Conservation (phyloP, 768 basidiomycete genomes). For the Macrolepiota fuliginosa region DNA sequence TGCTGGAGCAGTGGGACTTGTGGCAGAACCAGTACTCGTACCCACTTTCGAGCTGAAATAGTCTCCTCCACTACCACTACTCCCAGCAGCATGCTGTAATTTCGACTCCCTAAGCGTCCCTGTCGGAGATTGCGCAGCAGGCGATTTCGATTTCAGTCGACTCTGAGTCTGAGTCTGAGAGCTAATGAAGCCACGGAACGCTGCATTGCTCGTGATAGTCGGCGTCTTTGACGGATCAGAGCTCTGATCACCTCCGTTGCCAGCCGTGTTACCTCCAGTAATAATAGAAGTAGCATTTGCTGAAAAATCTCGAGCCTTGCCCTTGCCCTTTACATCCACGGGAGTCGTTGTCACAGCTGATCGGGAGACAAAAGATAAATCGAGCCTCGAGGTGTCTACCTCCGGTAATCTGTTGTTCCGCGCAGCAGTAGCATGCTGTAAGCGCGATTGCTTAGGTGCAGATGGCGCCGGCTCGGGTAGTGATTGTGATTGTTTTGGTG, state of each 20-base stretch:
- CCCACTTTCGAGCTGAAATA: slow-evolving; percentile 5
- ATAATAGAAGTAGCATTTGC: slow-evolving; percentile 10
- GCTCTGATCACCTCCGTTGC: background rate
- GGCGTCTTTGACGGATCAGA: slow-evolving; percentile 13
- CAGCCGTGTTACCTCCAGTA: slow-evolving; percentile 12
- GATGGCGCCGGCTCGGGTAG: background rate
- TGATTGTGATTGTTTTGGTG: background rate
- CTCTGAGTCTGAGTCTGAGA: background rate
- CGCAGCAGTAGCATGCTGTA: background rate
- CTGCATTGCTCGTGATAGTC: background rate
- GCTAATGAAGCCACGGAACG: background rate
- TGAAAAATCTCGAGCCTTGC: slow-evolving; percentile 11
- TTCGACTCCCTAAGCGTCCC: slow-evolving; percentile 2
- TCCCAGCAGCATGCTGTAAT: slow-evolving; percentile 2
- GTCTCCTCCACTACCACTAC: background rate
- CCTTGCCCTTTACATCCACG: slow-evolving; percentile 23
- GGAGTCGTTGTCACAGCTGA: background rate
- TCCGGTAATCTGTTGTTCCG: slow-evolving; percentile 16
- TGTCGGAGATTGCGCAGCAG: slow-evolving; percentile 5
- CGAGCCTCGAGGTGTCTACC: slow-evolving; percentile 29
- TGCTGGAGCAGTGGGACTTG: background rate
- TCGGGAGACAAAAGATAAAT: slow-evolving; percentile 25
- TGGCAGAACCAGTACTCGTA: background rate
- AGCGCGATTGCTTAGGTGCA: background rate
- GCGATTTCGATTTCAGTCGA: background rate